Conservation (phyloP, 2,329 filamentous ascomycete species). For the Sclerotinia trifoliorum region DNA sequence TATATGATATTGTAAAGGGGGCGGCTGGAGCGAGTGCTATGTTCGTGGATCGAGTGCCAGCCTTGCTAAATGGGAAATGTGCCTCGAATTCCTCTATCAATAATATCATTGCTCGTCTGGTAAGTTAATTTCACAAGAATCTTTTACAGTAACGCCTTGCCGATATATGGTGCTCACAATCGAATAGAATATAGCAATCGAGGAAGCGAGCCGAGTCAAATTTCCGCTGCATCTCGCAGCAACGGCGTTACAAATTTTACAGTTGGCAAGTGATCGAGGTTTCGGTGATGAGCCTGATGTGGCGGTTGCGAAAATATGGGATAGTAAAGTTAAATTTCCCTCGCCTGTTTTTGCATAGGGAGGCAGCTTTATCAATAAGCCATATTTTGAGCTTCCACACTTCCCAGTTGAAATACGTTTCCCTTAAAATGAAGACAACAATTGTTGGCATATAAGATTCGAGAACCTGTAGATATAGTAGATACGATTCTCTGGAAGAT, state of each 20-base stretch:
- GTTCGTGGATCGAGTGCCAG: constrained; percentile 42
- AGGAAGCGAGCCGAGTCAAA: constrained; percentile 37
- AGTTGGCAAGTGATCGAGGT: constrained; percentile 40
- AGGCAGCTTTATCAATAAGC: background rate
- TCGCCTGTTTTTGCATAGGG: background rate
- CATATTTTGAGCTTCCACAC: background rate
- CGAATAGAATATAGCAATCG: constrained; percentile 40
- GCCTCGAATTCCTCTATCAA: constrained; percentile 40
- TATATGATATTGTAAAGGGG: constrained; percentile 49
- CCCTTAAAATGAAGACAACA: background rate
- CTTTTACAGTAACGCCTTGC: background rate
- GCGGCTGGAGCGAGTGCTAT: constrained; percentile 43
- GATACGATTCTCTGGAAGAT: background rate
- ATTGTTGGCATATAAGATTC: background rate
- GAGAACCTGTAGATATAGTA: background rate
- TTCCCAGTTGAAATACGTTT: too few relatives aligned
- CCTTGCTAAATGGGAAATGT: constrained; percentile 42
- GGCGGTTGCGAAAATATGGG: constrained; percentile 44
- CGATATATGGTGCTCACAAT: constrained; percentile 28
- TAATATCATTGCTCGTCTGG: constrained; percentile 42
- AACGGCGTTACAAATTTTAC: constrained; percentile 41
- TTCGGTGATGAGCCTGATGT: constrained; percentile 42
- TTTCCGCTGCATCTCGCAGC: constrained; percentile 43
- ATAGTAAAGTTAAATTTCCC: constrained; percentile 27
- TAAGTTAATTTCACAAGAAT: background rate